phyloP scores from a whole-genome alignment of 768 basidiomycete species.

The Mycena filopes region DNA sequence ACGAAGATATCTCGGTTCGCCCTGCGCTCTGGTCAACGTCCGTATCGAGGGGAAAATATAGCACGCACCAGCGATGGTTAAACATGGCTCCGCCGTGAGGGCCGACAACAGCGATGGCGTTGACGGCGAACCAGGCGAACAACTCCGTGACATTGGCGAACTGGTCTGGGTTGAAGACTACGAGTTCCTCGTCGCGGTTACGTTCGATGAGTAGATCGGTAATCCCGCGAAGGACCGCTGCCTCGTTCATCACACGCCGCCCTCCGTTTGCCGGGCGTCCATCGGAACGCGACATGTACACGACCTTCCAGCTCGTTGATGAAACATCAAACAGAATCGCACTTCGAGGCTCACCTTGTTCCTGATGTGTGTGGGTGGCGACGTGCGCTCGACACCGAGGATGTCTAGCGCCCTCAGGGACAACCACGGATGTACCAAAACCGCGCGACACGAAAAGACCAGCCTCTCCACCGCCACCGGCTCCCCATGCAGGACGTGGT shows the following conservation, averaged over 20 bases:
- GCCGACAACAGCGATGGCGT: conserved; percentile 18
- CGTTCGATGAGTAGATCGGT: conserved; percentile 15
- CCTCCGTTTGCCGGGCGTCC: conserved; percentile 20
- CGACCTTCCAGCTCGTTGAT: conserved; percentile 2
- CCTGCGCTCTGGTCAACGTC: background rate
- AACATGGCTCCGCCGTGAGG: conserved; percentile 33
- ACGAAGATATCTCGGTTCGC: conserved; percentile 21
- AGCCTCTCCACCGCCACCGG: conserved; percentile 4
- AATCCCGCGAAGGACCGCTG: conserved; percentile 12
- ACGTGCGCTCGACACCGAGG: conserved; percentile 3
- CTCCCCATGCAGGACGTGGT: conserved; percentile 11
- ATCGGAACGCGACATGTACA: conserved; percentile 32
- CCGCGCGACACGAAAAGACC: conserved; percentile 27
- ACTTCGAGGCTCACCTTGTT: conserved; percentile 21
- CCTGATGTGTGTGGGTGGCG: background rate
- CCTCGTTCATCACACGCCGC: conserved; percentile 25
- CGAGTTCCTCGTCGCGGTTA: conserved; percentile 27
- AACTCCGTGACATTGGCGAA: conserved; percentile 9
- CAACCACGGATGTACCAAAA: conserved; percentile 29
- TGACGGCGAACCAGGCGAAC: conserved; percentile 25
- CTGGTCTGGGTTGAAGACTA: conserved; percentile 22
- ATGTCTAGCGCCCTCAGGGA: conserved; percentile 24
- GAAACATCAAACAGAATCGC: background rate
- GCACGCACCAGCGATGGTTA: conserved; percentile 30
- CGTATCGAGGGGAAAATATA: background rate